Evolutionary conservation across 257 asterid species (phyloP), one percentile per base, ranked within the genome.

Genomic region (Gentiana macrophylla): DNA sequence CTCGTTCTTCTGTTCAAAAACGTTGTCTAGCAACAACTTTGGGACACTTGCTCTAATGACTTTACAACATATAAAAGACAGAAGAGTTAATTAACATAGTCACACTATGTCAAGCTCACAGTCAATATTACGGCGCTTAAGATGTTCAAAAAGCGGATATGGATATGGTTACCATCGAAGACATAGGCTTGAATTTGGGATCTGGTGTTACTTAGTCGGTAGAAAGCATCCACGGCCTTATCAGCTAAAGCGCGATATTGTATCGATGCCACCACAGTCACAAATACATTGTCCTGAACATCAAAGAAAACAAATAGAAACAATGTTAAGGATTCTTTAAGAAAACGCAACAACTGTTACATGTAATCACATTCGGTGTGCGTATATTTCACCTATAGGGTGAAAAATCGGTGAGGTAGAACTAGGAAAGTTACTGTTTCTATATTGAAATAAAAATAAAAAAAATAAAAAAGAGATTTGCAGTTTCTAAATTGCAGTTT

Each of bases 121-220:
- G 10, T 33, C 52, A 15, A n/a, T 11, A 61, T 52, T 13, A 2
- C 12, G 38, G 10, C 34, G 46, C 50, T 46, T 48, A 50, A 43
- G 35, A 54, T 46, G 41, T 33, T 43, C 12, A 33, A 6, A 24
- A 51, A 8, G 9, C 50, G 57, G 38, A 5, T 51, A 12, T 41
- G 3, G 24, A 35, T 13, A 56, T 5, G 7, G 82, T 33, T 80
- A 84, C 94, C 96, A 68, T 87, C 93, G 41, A 87, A 87, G 47
- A 87, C 94, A 59, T 84, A 84, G 45, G 93, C 85, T 70, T 84
- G 96, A 71, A 87, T 87, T 79, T 87, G 93, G 62, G 57, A 71
- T 70, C 82, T 79, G 12, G 94, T 82, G 73, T 87, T 87, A 57
- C 80, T 74, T 8, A 87, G 96, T 77, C 69, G 84, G 72, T 87